phyloP scores from a whole-genome alignment of 176 grass and related monocot genomes.

The Oryza rufipogon region DNA sequence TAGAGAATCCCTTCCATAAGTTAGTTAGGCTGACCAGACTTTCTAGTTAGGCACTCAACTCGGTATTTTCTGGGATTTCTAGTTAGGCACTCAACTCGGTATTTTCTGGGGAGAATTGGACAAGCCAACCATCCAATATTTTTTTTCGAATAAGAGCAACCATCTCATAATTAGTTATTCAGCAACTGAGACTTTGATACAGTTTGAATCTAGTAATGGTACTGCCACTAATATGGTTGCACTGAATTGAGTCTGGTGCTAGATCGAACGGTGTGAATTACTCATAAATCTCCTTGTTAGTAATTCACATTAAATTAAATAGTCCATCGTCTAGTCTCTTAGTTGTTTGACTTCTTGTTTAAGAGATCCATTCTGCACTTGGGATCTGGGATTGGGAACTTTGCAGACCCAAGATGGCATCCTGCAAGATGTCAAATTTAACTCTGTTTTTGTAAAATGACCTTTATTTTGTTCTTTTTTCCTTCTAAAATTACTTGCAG shows the following conservation, averaged over 20 bases:
- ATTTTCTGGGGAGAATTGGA: conserved; percentile 4
- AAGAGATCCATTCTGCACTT: not conserved
- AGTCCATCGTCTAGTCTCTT: not conserved
- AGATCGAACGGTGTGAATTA: conserved; percentile 2
- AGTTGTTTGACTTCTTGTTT: not conserved
- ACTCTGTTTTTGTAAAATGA: not conserved
- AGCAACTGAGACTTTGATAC: conserved; percentile 1
- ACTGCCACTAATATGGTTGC: not conserved
- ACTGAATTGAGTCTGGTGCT: not conserved
- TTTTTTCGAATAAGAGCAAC: not conserved
- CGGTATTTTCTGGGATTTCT: not conserved
- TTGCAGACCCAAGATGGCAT: not conserved
- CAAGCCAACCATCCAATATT: conserved; percentile 15
- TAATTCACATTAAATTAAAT: conserved; percentile 3
- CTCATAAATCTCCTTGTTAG: not conserved
- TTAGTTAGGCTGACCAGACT: not conserved
- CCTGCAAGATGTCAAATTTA: not conserved
- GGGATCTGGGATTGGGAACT: not conserved
- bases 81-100: not conserved
- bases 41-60: not conserved
- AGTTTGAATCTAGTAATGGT: not conserved
- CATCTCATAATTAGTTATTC: conserved; percentile 6
- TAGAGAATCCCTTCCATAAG: not conserved
- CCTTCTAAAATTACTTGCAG: not conserved
- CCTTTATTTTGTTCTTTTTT: conserved; percentile 5